Evolutionary conservation across 2,329 filamentous ascomycete species (phyloP).

Genomic region (Pseudogymnoascus sp.): DNA sequence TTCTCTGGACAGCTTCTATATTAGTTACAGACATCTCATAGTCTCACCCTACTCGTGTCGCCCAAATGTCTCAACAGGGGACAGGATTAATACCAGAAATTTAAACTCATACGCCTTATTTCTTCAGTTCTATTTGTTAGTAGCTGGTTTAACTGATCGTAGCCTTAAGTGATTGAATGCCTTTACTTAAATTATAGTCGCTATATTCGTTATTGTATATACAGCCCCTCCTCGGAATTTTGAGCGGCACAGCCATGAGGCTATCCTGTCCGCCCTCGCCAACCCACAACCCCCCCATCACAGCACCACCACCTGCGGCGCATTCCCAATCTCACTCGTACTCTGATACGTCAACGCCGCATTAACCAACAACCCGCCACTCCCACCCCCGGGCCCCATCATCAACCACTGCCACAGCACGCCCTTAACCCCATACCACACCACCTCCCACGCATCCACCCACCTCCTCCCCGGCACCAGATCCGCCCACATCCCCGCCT

Average conservation of each 20-base stretch:
- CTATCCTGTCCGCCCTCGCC: not conserved
- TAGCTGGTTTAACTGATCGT: too few relatives aligned
- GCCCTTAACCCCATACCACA: conserved; percentile 43
- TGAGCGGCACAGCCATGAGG: not conserved
- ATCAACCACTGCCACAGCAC: conserved; percentile 50
- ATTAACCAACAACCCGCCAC: conserved; percentile 49
- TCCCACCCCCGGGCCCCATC: conserved; percentile 41
- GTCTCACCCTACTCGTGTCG: not conserved
- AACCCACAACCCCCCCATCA: conserved; percentile 8
- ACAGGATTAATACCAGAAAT: too few relatives aligned
- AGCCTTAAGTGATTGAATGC: too few relatives aligned
- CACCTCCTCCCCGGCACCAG: conserved; percentile 30
- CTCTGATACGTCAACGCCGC: conserved; percentile 45
- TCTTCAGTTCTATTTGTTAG: too few relatives aligned
- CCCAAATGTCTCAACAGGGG: too few relatives aligned
- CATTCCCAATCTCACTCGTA: conserved; percentile 40
- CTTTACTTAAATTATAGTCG: too few relatives aligned
- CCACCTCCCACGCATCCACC: conserved; percentile 41
- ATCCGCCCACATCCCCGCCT: conserved; percentile 28
- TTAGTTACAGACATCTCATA: not conserved
- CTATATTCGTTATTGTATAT: too few relatives aligned
- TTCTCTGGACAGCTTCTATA: not conserved
- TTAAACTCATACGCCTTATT: too few relatives aligned
- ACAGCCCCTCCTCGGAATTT: too few relatives aligned
- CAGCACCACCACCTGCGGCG: conserved; percentile 23